Percentiles rank a stretch among this genome's conserved stretches.
phyloP scores from a whole-genome alignment of 495 filamentous ascomycete species.

The Schizothecium vesticola region DNA sequence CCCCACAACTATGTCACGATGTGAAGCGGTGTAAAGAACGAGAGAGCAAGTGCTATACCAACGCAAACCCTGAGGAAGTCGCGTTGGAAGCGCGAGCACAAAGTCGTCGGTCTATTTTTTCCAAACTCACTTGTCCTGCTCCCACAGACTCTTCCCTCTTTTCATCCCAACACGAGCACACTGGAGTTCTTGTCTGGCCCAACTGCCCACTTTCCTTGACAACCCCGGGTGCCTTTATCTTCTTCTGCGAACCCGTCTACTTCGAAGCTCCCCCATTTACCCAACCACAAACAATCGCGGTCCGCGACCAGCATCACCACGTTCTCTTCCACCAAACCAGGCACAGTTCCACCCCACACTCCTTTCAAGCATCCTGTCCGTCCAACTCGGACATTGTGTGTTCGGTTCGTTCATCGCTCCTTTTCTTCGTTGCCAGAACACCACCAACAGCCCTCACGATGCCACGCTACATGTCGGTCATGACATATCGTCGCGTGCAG shows the following conservation, averaged over 20 bases:
- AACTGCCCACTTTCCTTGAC: neutral
- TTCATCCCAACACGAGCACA: neutral
- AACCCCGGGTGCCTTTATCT: neutral
- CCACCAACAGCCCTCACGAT: neutral
- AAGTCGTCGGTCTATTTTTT: neutral
- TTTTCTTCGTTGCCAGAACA: neutral
- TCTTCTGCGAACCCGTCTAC: neutral
- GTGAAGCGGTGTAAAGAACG: neutral
- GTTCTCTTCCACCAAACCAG: neutral
- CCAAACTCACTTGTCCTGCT: neutral
- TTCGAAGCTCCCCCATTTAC: neutral
- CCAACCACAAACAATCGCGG: neutral
- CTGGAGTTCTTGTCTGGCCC: neutral
- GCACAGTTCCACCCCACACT: neutral
- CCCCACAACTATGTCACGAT: neutral
- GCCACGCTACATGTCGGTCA: neutral
- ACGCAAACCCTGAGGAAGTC: neutral
- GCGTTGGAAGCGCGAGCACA: neutral
- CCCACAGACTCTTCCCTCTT: neutral
- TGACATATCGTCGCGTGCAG: neutral
- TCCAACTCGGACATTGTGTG: neutral
- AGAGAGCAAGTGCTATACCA: conserved; percentile 2
- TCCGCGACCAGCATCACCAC: neutral
- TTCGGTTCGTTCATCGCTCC: neutral
- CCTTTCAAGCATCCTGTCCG: neutral